Conservation (phyloP, 2,329 filamentous ascomycete species). For the Fusarium ambrosium region DNA sequence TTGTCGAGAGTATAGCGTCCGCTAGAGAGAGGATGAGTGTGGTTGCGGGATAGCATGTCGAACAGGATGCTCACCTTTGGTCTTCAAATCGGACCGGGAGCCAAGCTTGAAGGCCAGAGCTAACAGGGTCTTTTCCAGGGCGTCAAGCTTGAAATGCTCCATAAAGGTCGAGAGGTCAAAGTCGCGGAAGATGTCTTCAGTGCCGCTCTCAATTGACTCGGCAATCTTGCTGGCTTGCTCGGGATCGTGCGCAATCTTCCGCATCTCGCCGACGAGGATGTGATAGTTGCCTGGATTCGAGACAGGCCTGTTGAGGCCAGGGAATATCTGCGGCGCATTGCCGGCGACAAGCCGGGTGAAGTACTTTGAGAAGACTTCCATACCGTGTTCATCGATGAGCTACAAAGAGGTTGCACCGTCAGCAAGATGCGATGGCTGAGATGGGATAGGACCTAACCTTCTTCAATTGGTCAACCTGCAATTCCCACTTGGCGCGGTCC, state of each 20-base stretch:
- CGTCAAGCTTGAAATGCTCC: slow-evolving; percentile 94
- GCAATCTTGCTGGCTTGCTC: slow-evolving; percentile 92
- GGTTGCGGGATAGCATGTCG: slow-evolving; percentile 37
- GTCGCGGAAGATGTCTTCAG: slow-evolving; percentile 94
- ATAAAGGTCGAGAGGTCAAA: slow-evolving; percentile 97
- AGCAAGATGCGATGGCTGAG: slow-evolving; percentile 20
- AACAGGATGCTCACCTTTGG: slow-evolving; percentile 77
- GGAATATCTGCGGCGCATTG: slow-evolving; percentile 93
- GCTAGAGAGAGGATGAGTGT: slow-evolving; percentile 70
- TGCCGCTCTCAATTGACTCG: slow-evolving; percentile 89
- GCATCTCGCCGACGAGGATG: slow-evolving; percentile 85
- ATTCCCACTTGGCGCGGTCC: slow-evolving; percentile 90
- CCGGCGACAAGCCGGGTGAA: slow-evolving; percentile 92
- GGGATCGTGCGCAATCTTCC: slow-evolving; percentile 84
- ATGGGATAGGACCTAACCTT: slow-evolving; percentile 71
- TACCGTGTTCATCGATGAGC: slow-evolving; percentile 97
- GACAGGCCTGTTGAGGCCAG: slow-evolving; percentile 78
- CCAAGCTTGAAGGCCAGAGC: slow-evolving; percentile 89
- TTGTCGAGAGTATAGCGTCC: slow-evolving; percentile 88
- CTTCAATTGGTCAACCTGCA: slow-evolving; percentile 89
- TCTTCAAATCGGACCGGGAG: slow-evolving; percentile 84
- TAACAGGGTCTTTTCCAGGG: slow-evolving; percentile 87
- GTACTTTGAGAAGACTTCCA: slow-evolving; percentile 98
- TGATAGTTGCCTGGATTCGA: slow-evolving; percentile 86
- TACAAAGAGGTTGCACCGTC: slow-evolving; percentile 54